phyloP scores from a whole-genome alignment of 129 eudicot species.

The Tanacetum coccineum region DNA sequence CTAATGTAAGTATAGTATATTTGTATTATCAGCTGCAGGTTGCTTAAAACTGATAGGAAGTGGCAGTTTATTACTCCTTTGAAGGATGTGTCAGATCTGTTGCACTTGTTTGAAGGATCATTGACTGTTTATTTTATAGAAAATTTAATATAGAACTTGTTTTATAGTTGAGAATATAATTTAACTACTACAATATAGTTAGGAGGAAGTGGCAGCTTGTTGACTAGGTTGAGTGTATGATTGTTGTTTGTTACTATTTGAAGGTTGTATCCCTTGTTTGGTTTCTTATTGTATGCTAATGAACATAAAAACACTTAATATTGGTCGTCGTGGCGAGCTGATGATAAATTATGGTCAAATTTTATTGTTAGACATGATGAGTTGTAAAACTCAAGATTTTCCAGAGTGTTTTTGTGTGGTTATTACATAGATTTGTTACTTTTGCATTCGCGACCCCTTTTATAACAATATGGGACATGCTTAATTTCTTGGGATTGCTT shows the following conservation, averaged over 20 bases:
- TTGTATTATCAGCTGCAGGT: not conserved
- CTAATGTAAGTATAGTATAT: not conserved
- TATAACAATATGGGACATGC: no score
- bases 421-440: not conserved
- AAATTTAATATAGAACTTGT: no score
- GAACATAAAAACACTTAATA: not conserved
- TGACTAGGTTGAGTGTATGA: no score
- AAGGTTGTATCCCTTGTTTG: not conserved
- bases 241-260: no score
- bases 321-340: not conserved
- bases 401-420: constrained; percentile 4
- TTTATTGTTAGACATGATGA: not conserved
- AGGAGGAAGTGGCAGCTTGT: no score
- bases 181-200: no score
- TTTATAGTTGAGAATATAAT: no score
- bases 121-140: not conserved
- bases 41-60: no score
- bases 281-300: not conserved
- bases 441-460: not conserved
- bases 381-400: not conserved
- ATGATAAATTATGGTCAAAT: not conserved
- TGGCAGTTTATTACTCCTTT: not conserved
- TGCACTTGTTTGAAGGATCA: not conserved
- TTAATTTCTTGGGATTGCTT: no score
- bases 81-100: not conserved